Conservation (phyloP, 2,329 filamentous ascomycete species). For the Aspergillus sojae region DNA sequence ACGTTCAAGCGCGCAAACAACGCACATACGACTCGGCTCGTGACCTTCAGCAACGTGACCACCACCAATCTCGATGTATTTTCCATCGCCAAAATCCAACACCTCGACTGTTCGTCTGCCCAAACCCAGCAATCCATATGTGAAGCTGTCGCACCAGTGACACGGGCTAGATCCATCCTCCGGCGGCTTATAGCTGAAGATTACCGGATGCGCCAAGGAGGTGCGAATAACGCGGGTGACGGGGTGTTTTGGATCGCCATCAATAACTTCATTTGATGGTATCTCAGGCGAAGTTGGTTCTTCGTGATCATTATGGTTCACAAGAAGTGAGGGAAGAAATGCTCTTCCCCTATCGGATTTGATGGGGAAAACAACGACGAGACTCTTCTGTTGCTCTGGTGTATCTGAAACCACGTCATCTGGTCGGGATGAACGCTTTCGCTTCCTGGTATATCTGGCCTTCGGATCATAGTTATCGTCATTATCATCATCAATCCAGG, state of each 20-base stretch:
- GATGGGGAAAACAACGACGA: not conserved
- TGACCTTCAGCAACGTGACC: conserved; percentile 39
- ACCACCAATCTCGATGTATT: conserved; percentile 41
- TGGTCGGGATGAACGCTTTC: not conserved
- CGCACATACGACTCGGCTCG: conserved; percentile 42
- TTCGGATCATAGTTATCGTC: conserved; percentile 38
- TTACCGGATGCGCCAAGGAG: conserved; percentile 43
- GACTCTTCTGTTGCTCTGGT: not conserved
- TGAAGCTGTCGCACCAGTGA: conserved; percentile 43
- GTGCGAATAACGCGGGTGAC: conserved; percentile 36
- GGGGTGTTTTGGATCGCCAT: not conserved
- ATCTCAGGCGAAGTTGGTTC: conserved; percentile 1
- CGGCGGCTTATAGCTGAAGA: conserved; percentile 36
- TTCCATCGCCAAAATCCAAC: conserved; percentile 35
- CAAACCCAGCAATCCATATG: conserved; percentile 45
- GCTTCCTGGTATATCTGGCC: not conserved
- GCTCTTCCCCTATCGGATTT: not conserved
- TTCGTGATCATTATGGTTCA: conserved; percentile 5
- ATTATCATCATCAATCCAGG: conserved; percentile 39
- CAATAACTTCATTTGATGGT: not conserved
- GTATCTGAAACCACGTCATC: conserved; percentile 2
- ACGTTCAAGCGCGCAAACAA: conserved; percentile 37
- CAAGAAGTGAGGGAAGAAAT: conserved; percentile 8
- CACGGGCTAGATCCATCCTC: conserved; percentile 30
- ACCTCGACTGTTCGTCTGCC: conserved; percentile 37